A percentile compares a stretch with the other conserved stretches of the same genome.
These are phyloP conservation scores for Themeda triandra DNA, from an alignment of 176 grass and related monocot species.

Conservation along the genomic window DNA sequence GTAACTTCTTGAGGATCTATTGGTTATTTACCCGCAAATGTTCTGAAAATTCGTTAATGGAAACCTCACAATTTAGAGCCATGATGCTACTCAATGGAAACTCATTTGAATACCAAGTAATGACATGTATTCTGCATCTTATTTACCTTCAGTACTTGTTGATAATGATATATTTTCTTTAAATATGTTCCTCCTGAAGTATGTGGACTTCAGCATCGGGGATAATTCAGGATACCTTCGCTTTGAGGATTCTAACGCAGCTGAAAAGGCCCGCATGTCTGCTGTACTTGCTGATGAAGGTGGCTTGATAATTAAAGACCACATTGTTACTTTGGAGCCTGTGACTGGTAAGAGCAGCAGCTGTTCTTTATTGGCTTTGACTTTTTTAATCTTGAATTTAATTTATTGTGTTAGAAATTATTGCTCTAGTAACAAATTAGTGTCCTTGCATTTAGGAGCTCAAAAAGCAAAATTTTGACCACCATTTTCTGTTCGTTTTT, in stretches of 20 bases:
- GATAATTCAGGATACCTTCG: slow-evolving; percentile 60
- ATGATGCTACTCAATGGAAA: neutral
- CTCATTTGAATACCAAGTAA: neutral
- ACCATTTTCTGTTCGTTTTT: neutral
- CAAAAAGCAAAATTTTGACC: neutral
- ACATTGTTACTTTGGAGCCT: slow-evolving; percentile 60
- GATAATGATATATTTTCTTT: neutral
- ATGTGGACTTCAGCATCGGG: slow-evolving; percentile 66
- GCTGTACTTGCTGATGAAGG: slow-evolving; percentile 61
- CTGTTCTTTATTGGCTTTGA: neutral
- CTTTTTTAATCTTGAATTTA: neutral
- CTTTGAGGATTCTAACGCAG: slow-evolving; percentile 65
- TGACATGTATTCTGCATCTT: neutral
- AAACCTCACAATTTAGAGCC: neutral
- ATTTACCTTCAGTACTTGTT: neutral
- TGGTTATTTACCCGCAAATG: neutral
- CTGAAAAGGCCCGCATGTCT: slow-evolving; percentile 54
- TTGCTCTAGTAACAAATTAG: neutral
- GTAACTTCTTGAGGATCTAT: neutral
- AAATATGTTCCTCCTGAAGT: slow-evolving; percentile 43
- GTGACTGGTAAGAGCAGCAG: slow-evolving; percentile 42
- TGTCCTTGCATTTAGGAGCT: neutral
- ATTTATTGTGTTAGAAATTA: neutral
- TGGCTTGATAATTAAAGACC: slow-evolving; percentile 58
- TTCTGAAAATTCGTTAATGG: neutral